Conservation (phyloP, 2,329 filamentous ascomycete genomes). For the Calonectria montana region DNA sequence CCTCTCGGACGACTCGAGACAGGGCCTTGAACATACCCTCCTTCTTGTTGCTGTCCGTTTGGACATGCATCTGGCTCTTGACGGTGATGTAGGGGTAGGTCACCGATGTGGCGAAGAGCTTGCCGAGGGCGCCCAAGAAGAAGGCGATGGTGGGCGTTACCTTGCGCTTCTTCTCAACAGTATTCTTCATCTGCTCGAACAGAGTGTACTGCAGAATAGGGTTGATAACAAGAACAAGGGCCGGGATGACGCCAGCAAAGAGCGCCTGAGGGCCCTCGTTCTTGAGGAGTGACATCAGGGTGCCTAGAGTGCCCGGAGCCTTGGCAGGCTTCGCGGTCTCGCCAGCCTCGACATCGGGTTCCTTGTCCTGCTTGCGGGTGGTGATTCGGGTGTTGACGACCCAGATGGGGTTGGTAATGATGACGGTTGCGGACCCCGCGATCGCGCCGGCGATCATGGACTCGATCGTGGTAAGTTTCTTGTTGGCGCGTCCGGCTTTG, state of each 20-base stretch:
- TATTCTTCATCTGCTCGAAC: constrained; percentile 97
- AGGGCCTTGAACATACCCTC: constrained; percentile 85
- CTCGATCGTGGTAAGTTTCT: constrained; percentile 90
- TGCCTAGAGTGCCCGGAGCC: constrained; percentile 80
- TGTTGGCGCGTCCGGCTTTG: constrained; percentile 77
- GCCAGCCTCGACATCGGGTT: constrained; percentile 56
- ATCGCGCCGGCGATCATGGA: constrained; percentile 95
- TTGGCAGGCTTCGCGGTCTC: constrained; percentile 53
- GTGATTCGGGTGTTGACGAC: constrained; percentile 99
- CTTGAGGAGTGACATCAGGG: constrained; percentile 81
- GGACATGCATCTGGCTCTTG: constrained; percentile 97
- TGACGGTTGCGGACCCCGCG: constrained; percentile 91
- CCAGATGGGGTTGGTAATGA: constrained; percentile 99
- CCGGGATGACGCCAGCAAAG: constrained; percentile 92
- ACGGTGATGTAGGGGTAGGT: constrained; percentile 99
- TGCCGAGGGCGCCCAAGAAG: constrained; percentile 90
- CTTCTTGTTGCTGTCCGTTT: constrained; percentile 76
- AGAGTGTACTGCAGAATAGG: constrained; percentile 98
- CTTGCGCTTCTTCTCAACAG: constrained; percentile 77
- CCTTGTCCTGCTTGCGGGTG: constrained; percentile 74
- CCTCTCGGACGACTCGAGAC: constrained; percentile 82
- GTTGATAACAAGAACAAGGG: constrained; percentile 95
- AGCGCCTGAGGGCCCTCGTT: constrained; percentile 88
- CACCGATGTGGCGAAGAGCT: constrained; percentile 91
- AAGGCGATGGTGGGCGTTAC: constrained; percentile 91